These are phyloP conservation scores for Plasmopara muralis DNA, from an alignment of 352 stramenopile genomes.

Conservation along the genomic window DNA sequence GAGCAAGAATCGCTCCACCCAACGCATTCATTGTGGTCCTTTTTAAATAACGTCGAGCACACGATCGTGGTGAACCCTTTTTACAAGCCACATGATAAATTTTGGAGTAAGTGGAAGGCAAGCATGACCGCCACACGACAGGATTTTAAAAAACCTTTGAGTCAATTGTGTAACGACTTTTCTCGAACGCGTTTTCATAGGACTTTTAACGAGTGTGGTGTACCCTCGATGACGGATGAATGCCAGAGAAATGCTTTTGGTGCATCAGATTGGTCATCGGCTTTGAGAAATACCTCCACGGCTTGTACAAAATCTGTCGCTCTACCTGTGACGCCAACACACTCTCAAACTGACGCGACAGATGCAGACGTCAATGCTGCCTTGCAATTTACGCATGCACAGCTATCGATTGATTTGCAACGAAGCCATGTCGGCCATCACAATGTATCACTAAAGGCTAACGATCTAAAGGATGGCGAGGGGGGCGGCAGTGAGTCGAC, in stretches of 20 bases:
- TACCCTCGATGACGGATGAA: constrained; percentile 16
- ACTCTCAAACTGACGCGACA: constrained; percentile 14
- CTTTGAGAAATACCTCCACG: constrained; percentile 14
- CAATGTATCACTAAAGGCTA: constrained; percentile 6
- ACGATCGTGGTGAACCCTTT: constrained; percentile 68
- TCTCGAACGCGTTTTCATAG: constrained; percentile 9
- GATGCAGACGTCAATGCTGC: constrained; percentile 25
- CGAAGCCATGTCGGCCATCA: constrained; percentile 5
- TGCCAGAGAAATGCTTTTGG: constrained; percentile 14
- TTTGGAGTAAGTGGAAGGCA: constrained; percentile 42
- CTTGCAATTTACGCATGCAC: constrained; percentile 17
- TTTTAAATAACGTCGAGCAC: constrained; percentile 52
- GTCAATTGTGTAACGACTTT: constrained; percentile 10
- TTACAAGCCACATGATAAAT: constrained; percentile 43
- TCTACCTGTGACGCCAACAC: constrained; percentile 18
- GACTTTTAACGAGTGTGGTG: constrained; percentile 15
- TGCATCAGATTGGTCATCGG: constrained; percentile 25
- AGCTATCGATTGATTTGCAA: constrained; percentile 14
- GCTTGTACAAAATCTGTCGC: constrained; percentile 19
- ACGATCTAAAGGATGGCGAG: constrained; percentile 20
- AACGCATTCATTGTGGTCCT: constrained; percentile 77
- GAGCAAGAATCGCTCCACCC: constrained; percentile 42
- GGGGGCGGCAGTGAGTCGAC: constrained; percentile 20
- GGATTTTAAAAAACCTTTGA: constrained; percentile 33
- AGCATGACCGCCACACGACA: constrained; percentile 53